Base-by-base conservation (phyloP, 345 rosid species). In the Rhodomyrtus tomentosa region DNA sequence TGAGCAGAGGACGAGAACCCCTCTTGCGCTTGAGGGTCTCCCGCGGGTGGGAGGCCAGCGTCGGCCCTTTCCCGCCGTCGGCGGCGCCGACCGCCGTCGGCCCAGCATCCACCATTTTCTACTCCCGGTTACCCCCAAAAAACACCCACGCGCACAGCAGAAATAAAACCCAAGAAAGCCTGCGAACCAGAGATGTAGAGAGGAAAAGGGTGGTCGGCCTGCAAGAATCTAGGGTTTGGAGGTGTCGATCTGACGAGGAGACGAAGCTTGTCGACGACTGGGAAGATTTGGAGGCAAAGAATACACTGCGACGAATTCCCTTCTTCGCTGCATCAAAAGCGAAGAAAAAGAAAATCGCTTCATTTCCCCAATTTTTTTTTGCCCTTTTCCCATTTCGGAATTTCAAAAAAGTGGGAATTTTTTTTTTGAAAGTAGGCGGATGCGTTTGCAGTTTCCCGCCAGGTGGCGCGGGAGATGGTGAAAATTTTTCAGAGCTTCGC, bases 11-110 rank as follows among this genome's bases (percentile, higher is more conserved):
- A 25, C 79, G 52, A 7, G 87, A 40, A 32, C 87, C 82, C 50
- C 98, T 92, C 93, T 95, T 97, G 52, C 98, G 89, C 91, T 68
- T 68, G 13, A 38, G 45, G 25, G 45, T 18, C 45, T 18, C 14
- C 79, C 79, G 79, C 25, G 25, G 5, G 25, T 18, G 25, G 24
- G 42, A 16, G 74, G 74, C 74, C 74, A 18, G 3, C 74, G 21
- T 10, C 24, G 12, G 24, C 45, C 10, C 13, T 13, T 20, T 68
- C 76, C 24, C 45, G 76, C 45, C 76, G 45, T 18, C 76, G 76
- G 42, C 76, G 24, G 22, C 76, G 42, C 18, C 76, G 24, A 18
- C 45, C 24, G 40, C 25, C 79, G 45, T 68, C 79, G 25, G 45
- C 0, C 24, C 79, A 21, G 79, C 79, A 36, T 36, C 45, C 45